A percentile compares a stretch with the other conserved stretches of the same genome.
phyloP scores from a whole-genome alignment of 2,329 filamentous ascomycete species.

The Fusarium sp. region DNA sequence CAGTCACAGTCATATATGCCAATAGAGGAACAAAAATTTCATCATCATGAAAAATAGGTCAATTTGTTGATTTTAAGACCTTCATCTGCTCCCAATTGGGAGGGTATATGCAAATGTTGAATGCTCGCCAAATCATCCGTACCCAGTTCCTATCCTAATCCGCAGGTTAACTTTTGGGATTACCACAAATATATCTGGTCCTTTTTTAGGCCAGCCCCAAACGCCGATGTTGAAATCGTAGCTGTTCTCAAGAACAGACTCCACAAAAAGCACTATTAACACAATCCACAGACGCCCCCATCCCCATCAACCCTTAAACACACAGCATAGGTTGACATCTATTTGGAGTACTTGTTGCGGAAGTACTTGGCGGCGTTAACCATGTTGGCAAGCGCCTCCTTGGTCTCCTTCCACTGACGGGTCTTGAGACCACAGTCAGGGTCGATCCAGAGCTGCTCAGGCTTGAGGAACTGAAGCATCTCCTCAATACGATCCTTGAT shows the following conservation, averaged over 20 bases:
- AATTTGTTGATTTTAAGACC: constrained; percentile 49
- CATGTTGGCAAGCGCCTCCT: constrained; percentile 95
- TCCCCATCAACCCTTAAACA: constrained; percentile 36
- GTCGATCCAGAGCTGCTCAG: constrained; percentile 99
- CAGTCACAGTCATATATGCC: neutral
- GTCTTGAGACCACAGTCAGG: constrained; percentile 99
- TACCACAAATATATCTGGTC: constrained; percentile 52
- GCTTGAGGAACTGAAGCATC: constrained; percentile 98
- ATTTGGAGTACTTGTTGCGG: constrained; percentile 85
- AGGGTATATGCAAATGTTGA: constrained; percentile 56
- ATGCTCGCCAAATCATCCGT: constrained; percentile 52
- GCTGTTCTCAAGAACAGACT: constrained; percentile 55
- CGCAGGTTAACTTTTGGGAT: constrained; percentile 53
- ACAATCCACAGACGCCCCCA: constrained; percentile 44
- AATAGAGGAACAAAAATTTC: constrained; percentile 21
- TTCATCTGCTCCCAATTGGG: constrained; percentile 48
- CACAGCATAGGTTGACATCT: constrained; percentile 49
- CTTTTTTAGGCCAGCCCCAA: constrained; percentile 54
- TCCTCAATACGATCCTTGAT: constrained; percentile 97
- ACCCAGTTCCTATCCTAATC: constrained; percentile 49
- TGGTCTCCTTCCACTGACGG: constrained; percentile 98
- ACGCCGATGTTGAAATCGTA: constrained; percentile 72
- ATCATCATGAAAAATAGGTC: constrained; percentile 44
- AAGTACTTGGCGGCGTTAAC: constrained; percentile 97
- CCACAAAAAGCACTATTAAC: constrained; percentile 49